Base-by-base conservation (phyloP, 2,329 filamentous ascomycete genomes). In the Xylaria sp. region DNA sequence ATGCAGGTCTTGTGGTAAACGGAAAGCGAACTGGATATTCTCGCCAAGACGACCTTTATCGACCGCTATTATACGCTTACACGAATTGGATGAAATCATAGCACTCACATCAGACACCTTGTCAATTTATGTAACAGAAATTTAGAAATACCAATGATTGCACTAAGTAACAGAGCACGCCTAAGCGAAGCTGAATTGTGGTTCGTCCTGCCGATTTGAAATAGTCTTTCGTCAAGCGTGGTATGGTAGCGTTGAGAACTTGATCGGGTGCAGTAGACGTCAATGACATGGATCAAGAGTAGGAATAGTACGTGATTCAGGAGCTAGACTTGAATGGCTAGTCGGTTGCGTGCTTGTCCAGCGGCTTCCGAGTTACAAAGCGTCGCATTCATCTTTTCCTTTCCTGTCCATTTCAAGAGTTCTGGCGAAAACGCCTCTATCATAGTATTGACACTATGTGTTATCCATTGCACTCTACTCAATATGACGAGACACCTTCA, bases 21-120 rank as follows among this genome's bases (percentile, higher is more conserved):
- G 59, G 59, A 43, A 43, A 41, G 59, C 59, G 60, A 62, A 55
- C 20, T 46, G 20, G 23, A 46, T n/a, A 46, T 10, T 3, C 23
- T 55, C 20, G 15, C 36, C 28, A 28, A 28, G 28, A 41, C 41
- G 10, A 25, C 18, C n/a, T 2, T 36, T 25, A 41, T 55, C 28
- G 23, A 55, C 10, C 15, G 10, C 36, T 3, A 31, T 36, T 51
- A 13, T 13, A 41, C 48, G 31, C 31, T 56, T 18, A 39, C 2
- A n/a, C 13, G 10, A 23, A 13, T 54, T 2, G 1, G 12, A 56
- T 56, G 18, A 18, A 23, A 23, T 8, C 54, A 39, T 41, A 56
- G 15, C 39, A 25, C 23, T 33, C 10, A n/a, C 9, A 56, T 25
- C 20, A 25, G 12, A 39, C 33, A 3, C 31, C 25, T 39, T 5